These are phyloP conservation scores for Herpetospermum pedunculosum DNA, from an alignment of 306 rosid species.

Conservation along the genomic window DNA sequence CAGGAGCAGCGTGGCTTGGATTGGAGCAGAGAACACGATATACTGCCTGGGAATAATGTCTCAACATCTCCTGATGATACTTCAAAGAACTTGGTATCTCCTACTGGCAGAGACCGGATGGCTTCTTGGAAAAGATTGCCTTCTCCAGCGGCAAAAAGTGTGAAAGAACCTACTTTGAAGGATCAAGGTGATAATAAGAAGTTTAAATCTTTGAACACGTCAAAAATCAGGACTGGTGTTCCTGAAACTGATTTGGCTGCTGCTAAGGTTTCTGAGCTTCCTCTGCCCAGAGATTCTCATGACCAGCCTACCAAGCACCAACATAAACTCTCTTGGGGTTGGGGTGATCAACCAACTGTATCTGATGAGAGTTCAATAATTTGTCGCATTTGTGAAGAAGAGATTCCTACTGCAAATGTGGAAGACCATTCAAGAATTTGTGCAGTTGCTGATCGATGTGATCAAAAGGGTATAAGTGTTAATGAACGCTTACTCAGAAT, in stretches of 20 bases:
- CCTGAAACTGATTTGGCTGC: constrained; percentile 41
- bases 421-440: constrained; percentile 96
- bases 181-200: constrained; percentile 45
- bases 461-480: constrained; percentile 79
- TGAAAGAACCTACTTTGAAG: constrained; percentile 47
- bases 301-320: constrained; percentile 82
- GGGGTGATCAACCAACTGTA: constrained; percentile 64
- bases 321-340: constrained; percentile 83
- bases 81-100: constrained; percentile 42
- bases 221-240: constrained; percentile 32
- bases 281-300: constrained; percentile 50
- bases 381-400: constrained; percentile 98
- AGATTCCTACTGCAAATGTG: constrained; percentile 82
- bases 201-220: constrained; percentile 41
- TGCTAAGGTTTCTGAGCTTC: constrained; percentile 56
- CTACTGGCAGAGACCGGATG: constrained; percentile 55
- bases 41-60: constrained; percentile 24
- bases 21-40: constrained; percentile 55
- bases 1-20: constrained; percentile 63
- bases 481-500: constrained; percentile 79
- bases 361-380: constrained; percentile 77
- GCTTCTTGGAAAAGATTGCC: constrained; percentile 90
- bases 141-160: constrained; percentile 42
- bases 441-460: constrained; percentile 94
- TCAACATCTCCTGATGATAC: constrained; percentile 30